Evolutionary conservation across 306 rosid species (phyloP).

Genomic region (Bauhinia variegata): DNA sequence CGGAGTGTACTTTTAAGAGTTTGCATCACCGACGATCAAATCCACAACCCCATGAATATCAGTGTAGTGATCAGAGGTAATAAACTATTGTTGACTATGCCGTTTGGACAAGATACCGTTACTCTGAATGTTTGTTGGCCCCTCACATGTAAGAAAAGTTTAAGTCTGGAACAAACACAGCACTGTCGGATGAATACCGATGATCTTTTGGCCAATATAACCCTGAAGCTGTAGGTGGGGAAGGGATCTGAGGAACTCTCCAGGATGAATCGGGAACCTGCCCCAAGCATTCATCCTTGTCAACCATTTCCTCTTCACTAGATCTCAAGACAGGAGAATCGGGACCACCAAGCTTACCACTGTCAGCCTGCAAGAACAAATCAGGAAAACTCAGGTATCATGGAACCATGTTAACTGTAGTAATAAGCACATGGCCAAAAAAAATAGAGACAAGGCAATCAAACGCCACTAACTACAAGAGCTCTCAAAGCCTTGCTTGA

Average conservation of each 20-base stretch:
- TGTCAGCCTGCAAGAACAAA: slow-evolving; percentile 64
- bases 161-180: slow-evolving; percentile 71
- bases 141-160: slow-evolving; percentile 46
- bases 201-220: slow-evolving; percentile 70
- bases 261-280: slow-evolving; percentile 69
- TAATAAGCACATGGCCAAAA: not conserved
- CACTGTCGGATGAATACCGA: slow-evolving; percentile 44
- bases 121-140: slow-evolving; percentile 28
- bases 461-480: no score
- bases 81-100: slow-evolving; percentile 48
- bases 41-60: slow-evolving; percentile 29
- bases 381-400: slow-evolving; percentile 25
- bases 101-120: slow-evolving; percentile 42
- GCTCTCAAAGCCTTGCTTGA: no score
- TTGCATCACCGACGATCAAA: no score
- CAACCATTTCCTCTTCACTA: slow-evolving; percentile 58
- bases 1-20: slow-evolving; percentile 30
- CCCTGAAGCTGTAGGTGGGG: slow-evolving; percentile 94
- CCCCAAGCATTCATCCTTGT: slow-evolving; percentile 54
- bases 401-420: slow-evolving; percentile 6
- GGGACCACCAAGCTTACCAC: slow-evolving; percentile 72
- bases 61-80: slow-evolving; percentile 13
- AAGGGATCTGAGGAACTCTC: slow-evolving; percentile 82
- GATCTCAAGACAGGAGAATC: slow-evolving; percentile 64
- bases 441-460: not conserved